Evolutionary conservation across 75 land plant species (phyloP).

Genomic region (Cryptomeria japonica): DNA sequence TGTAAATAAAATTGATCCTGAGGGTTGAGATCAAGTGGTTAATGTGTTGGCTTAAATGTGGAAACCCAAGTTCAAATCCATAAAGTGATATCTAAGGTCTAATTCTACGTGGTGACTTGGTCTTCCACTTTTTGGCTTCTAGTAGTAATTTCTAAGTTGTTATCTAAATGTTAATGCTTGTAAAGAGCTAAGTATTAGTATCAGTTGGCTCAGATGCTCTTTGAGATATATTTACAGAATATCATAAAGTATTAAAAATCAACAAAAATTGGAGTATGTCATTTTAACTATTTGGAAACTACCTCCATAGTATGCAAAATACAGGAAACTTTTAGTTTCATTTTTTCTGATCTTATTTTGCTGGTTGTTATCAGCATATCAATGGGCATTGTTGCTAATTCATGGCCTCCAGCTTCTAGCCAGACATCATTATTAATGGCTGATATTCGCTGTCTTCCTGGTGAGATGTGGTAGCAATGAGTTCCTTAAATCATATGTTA

Average conservation of each 20-base stretch:
- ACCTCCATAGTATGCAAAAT: not conserved
- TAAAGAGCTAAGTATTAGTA: no score
- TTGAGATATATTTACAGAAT: no score
- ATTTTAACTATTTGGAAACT: not conserved
- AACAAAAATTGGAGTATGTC: not conserved
- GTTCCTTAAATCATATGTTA: not conserved
- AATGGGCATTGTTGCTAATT: conserved; percentile 75
- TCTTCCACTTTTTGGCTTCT: no score
- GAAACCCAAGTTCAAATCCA: no score
- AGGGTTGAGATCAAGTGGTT: no score
- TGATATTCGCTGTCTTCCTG: conserved; percentile 92
- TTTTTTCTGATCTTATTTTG: conserved; percentile 4
- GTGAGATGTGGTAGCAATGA: conserved; percentile 31
- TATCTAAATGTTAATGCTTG: no score
- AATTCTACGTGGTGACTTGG: no score
- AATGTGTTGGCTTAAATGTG: no score
- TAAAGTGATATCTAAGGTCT: no score
- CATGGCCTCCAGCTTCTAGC: conserved; percentile 58
- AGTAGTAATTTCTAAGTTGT: no score
- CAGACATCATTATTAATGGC: conserved; percentile 72
- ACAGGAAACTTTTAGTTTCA: not conserved
- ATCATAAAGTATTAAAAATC: no score
- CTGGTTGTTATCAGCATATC: conserved; percentile 50
- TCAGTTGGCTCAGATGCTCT: no score
- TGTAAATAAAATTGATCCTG: not conserved